Percentiles rank a stretch among this genome's conserved stretches.
These are phyloP conservation scores for Triticum aestivum DNA, from an alignment of 176 grass and related monocot genomes.

Conservation along the genomic window DNA sequence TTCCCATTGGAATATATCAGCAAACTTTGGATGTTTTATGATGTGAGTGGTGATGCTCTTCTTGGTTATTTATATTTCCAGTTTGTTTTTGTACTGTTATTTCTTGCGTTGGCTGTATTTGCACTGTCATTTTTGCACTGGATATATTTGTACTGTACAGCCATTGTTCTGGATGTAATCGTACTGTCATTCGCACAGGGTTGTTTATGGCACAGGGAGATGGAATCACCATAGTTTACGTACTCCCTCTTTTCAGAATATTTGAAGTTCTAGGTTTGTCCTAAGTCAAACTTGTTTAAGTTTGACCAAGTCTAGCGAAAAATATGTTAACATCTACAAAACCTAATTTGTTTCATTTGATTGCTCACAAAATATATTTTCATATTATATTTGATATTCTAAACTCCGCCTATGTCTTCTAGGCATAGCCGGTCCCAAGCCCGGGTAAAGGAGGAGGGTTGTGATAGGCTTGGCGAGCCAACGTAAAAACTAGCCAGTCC, in stretches of 20 bases:
- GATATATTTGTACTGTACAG: background rate
- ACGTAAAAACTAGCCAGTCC: too few species aligned
- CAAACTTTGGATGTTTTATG: constrained; percentile 6
- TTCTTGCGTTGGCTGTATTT: constrained; percentile 9
- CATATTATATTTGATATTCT: too few species aligned
- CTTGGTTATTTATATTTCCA: background rate
- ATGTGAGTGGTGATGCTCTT: background rate
- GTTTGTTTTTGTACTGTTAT: constrained; percentile 1
- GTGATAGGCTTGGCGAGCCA: too few species aligned
- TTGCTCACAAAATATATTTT: too few species aligned
- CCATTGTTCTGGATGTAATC: background rate
- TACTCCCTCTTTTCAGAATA: background rate
- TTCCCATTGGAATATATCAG: background rate
- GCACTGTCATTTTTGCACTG: background rate
- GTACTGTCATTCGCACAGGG: background rate
- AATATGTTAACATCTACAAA: too few species aligned
- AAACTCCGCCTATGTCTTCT: too few species aligned
- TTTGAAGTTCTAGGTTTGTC: too few species aligned
- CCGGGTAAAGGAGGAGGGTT: too few species aligned
- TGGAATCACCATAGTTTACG: background rate
- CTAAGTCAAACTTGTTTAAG: too few species aligned
- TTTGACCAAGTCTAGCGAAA: too few species aligned
- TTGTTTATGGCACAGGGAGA: background rate
- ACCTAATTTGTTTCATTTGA: too few species aligned
- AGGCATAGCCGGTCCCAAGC: too few species aligned